phyloP scores from a whole-genome alignment of 139 green algal species.

The Chlorella sp. region DNA sequence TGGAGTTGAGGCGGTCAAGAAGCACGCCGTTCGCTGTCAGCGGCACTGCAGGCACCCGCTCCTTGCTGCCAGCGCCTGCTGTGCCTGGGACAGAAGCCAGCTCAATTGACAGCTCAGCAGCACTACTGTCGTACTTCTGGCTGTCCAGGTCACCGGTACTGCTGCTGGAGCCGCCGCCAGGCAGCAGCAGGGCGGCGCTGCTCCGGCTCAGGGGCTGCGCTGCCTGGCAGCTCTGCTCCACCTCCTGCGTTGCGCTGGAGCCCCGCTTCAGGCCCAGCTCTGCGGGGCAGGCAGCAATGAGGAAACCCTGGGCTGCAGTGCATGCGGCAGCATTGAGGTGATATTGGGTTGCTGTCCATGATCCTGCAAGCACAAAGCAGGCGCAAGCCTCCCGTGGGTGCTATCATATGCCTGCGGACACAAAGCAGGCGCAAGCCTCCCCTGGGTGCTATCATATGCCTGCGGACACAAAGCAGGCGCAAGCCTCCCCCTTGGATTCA shows the following conservation, averaged over 20 bases:
- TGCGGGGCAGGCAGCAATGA: not conserved
- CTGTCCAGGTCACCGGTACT: not conserved
- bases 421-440: too few species aligned
- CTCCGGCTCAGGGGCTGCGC: not conserved
- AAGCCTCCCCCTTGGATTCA: too few species aligned
- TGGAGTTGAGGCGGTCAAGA: not conserved
- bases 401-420: too few species aligned
- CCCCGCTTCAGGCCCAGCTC: not conserved
- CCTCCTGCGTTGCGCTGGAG: not conserved
- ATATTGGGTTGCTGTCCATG: too few species aligned
- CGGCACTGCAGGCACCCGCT: too few species aligned
- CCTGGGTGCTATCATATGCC: too few species aligned
- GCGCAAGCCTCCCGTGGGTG: too few species aligned
- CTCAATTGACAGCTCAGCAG: constrained; percentile 1
- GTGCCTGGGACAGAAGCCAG: not conserved
- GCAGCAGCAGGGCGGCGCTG: not conserved
- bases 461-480: too few species aligned
- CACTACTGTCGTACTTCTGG: not conserved
- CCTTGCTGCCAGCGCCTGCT: not conserved
- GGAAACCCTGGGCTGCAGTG: too few species aligned
- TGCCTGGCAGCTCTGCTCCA: not conserved
- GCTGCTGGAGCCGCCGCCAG: not conserved
- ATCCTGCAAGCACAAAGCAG: too few species aligned
- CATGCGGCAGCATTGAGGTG: too few species aligned
- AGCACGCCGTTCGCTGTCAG: not conserved